These are phyloP conservation scores for Pleoardoris graminearum DNA, from an alignment of 2,329 filamentous ascomycete species.

Conservation along the genomic window DNA sequence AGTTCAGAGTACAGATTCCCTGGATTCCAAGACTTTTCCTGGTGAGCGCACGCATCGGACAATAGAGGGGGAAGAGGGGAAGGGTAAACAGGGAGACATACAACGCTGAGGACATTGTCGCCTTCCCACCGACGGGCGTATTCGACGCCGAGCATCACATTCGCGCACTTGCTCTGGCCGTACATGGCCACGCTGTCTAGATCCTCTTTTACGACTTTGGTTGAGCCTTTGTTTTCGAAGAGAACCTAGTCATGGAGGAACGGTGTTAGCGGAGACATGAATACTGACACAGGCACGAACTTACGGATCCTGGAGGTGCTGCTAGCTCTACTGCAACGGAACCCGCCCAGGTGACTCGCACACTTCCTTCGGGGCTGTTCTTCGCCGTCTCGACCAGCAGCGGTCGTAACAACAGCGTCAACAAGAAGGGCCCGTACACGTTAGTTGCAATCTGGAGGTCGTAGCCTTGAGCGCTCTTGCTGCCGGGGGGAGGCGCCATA, in stretches of 20 bases:
- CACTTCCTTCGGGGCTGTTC: slow-evolving; percentile 17
- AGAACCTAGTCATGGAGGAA: too few species aligned
- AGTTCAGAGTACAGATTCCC: slow-evolving; percentile 45
- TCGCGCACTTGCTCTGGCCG: slow-evolving; percentile 20
- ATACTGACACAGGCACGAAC: too few species aligned
- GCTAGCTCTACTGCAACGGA: slow-evolving; percentile 7
- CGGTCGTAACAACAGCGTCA: slow-evolving; percentile 39
- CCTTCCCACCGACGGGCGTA: neutral
- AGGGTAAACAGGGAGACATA: neutral
- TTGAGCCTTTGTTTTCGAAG: too few species aligned
- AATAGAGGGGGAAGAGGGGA: neutral
- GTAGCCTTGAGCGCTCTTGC: slow-evolving; percentile 23
- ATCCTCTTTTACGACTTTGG: slow-evolving; percentile 11
- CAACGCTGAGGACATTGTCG: slow-evolving; percentile 13
- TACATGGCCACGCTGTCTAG: slow-evolving; percentile 16
- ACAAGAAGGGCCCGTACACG: slow-evolving; percentile 39
- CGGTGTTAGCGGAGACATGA: too few species aligned
- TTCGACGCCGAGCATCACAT: slow-evolving; percentile 18
- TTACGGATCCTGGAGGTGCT: neutral
- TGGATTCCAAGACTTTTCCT: slow-evolving; percentile 35
- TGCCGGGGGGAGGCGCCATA: slow-evolving; percentile 30
- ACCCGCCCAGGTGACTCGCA: slow-evolving; percentile 25
- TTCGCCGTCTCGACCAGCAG: slow-evolving; percentile 31
- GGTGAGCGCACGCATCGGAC: neutral
- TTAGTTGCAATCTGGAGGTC: slow-evolving; percentile 45